Conservation (phyloP, 192 early-diverging fungal species). For the Coemansia sp. region DNA sequence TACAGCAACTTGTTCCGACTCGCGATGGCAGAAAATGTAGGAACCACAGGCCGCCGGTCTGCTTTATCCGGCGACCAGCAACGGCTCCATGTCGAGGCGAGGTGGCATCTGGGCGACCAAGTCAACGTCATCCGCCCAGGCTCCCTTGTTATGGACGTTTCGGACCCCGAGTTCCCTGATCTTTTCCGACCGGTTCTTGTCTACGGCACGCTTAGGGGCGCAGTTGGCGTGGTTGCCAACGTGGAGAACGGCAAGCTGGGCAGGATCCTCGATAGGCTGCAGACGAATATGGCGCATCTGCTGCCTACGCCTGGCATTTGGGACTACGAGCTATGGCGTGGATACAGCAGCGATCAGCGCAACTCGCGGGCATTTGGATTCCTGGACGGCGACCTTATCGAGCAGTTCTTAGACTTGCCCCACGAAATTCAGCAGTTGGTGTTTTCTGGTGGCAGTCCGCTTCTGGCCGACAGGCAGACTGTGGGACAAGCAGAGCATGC, state of each 20-base stretch:
- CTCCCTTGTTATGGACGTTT: slow-evolving; percentile 74
- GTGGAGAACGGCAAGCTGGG: slow-evolving; percentile 64
- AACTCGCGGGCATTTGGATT: slow-evolving; percentile 57
- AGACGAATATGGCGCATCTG: slow-evolving; percentile 64
- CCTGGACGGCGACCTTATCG: slow-evolving; percentile 93
- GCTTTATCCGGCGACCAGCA: slow-evolving; percentile 1
- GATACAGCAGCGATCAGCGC: slow-evolving; percentile 61
- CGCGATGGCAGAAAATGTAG: not conserved
- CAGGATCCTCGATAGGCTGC: slow-evolving; percentile 61
- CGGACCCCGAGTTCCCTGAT: slow-evolving; percentile 61
- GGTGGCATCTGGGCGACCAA: slow-evolving; percentile 78
- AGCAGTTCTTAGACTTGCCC: slow-evolving; percentile 74
- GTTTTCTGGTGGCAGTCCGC: slow-evolving; percentile 25
- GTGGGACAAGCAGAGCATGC: slow-evolving; percentile 13
- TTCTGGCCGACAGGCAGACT: not conserved
- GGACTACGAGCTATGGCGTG: slow-evolving; percentile 68
- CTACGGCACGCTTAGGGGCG: slow-evolving; percentile 79
- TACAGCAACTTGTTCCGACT: slow-evolving; percentile 29
- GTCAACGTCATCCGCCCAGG: slow-evolving; percentile 81
- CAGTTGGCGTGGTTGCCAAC: slow-evolving; percentile 75
- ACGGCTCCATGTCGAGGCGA: slow-evolving; percentile 62
- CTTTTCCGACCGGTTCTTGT: slow-evolving; percentile 59
- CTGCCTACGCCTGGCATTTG: slow-evolving; percentile 63
- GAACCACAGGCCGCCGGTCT: not conserved
- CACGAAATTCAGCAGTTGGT: slow-evolving; percentile 50